These are phyloP conservation scores for Kernera saxatilis DNA, from an alignment of 345 rosid species.

Conservation along the genomic window DNA sequence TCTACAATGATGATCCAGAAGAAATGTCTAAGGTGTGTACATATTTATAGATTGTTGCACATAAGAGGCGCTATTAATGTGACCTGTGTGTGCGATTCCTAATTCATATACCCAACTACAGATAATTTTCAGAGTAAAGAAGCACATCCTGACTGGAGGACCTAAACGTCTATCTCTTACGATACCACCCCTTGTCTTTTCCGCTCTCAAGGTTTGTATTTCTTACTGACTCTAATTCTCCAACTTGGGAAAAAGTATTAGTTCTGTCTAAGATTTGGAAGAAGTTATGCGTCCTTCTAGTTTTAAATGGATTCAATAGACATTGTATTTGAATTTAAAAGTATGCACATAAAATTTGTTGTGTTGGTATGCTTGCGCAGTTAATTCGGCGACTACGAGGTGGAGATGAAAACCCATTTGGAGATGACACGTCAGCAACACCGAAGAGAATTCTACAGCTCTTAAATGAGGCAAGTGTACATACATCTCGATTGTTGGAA, in stretches of 20 bases:
- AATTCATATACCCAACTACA: slow-evolving; percentile 36
- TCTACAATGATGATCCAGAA: slow-evolving; percentile 79
- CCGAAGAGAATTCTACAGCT: slow-evolving; percentile 89
- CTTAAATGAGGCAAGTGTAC: slow-evolving; percentile 61
- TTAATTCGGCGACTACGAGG: slow-evolving; percentile 71
- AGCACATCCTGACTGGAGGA: slow-evolving; percentile 83
- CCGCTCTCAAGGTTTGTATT: slow-evolving; percentile 72
- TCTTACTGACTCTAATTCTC: slow-evolving; percentile 5
- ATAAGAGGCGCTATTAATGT: neutral
- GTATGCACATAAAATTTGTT: neutral
- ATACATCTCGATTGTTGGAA: slow-evolving; percentile 12
- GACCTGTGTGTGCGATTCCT: slow-evolving; percentile 4
- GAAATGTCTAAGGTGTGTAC: slow-evolving; percentile 55
- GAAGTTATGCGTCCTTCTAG: neutral
- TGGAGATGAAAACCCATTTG: slow-evolving; percentile 94
- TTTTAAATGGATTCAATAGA: neutral
- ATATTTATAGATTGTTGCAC: neutral
- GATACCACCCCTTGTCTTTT: slow-evolving; percentile 85
- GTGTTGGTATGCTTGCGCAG: slow-evolving; percentile 31
- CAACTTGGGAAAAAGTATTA: neutral
- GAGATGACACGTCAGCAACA: slow-evolving; percentile 59
- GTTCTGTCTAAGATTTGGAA: neutral
- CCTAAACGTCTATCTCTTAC: slow-evolving; percentile 81
- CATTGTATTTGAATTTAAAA: neutral
- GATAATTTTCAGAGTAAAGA: slow-evolving; percentile 72